These are phyloP conservation scores for Blechomonas ayalai DNA, from an alignment of 208 protist genomes.

Conservation along the genomic window DNA sequence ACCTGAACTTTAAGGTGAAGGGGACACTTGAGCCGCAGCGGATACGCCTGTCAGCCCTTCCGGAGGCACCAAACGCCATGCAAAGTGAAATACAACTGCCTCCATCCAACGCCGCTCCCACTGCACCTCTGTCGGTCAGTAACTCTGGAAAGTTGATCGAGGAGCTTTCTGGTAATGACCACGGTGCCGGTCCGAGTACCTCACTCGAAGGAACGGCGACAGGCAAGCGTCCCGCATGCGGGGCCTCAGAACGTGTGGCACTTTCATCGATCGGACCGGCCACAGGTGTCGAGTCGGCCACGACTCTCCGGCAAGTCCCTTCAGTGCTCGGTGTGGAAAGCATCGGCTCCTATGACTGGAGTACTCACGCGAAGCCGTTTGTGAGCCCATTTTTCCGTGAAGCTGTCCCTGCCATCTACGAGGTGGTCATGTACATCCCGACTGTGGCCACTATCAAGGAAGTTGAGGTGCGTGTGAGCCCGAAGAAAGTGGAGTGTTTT, in stretches of 20 bases:
- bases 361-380: constrained; percentile 48
- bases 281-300: neutral
- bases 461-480: constrained; percentile 58
- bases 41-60: constrained; percentile 54
- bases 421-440: constrained; percentile 62
- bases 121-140: constrained; percentile 33
- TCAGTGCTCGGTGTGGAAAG: constrained; percentile 22
- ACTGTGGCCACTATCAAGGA: constrained; percentile 66
- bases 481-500: constrained; percentile 38
- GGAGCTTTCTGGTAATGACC: too few relatives aligned
- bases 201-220: neutral
- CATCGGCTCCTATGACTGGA: constrained; percentile 76
- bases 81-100: constrained; percentile 82
- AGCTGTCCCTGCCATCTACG: constrained; percentile 52
- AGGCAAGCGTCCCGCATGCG: neutral
- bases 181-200: too few relatives aligned
- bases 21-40: constrained; percentile 80
- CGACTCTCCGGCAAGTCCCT: constrained; percentile 5
- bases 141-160: constrained; percentile 56
- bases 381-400: constrained; percentile 69
- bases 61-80: constrained; percentile 62
- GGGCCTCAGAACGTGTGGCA: neutral
- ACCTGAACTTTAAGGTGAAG: constrained; percentile 85
- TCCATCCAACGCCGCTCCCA: constrained; percentile 14
- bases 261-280: neutral